Conservation (phyloP, 768 basidiomycete genomes). For the Collybiopsis luxurians region DNA sequence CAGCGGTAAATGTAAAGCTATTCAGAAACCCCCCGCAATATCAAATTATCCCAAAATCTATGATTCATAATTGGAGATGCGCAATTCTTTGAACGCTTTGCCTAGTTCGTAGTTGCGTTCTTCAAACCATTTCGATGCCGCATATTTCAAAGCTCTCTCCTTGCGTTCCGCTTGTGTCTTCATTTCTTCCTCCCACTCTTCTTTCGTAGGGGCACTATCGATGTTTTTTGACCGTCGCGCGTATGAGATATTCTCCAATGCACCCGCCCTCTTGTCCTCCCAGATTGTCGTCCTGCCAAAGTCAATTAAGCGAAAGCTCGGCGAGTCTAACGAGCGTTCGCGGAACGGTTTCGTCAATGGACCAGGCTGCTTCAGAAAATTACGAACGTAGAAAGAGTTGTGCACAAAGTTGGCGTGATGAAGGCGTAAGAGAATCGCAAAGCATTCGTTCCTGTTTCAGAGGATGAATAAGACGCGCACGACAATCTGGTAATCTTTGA, state of each 20-base stretch:
- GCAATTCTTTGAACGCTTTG: not conserved
- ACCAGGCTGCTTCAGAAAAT: slow-evolving; percentile 42
- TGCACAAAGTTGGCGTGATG: slow-evolving; percentile 37
- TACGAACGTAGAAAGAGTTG: slow-evolving; percentile 38
- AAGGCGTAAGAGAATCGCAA: slow-evolving; percentile 37
- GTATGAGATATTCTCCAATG: not conserved
- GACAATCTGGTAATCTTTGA: not conserved
- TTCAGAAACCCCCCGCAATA: not conserved
- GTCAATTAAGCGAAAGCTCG: slow-evolving; percentile 49
- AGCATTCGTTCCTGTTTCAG: slow-evolving; percentile 19
- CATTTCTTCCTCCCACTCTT: not conserved
- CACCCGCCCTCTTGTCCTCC: not conserved
- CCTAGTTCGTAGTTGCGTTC: not conserved
- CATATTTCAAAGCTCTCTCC: not conserved
- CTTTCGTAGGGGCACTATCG: not conserved
- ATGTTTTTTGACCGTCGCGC: not conserved
- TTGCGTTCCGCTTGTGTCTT: not conserved
- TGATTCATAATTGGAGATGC: not conserved
- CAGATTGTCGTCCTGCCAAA: slow-evolving; percentile 35
- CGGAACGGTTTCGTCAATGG: slow-evolving; percentile 31
- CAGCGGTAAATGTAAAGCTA: not conserved
- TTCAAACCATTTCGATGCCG: not conserved
- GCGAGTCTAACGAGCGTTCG: slow-evolving; percentile 21
- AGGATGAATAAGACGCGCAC: not conserved
- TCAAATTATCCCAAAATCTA: not conserved